phyloP scores from a whole-genome alignment of 2,329 filamentous ascomycete genomes.

The Exophiala phaeomuriformis region DNA sequence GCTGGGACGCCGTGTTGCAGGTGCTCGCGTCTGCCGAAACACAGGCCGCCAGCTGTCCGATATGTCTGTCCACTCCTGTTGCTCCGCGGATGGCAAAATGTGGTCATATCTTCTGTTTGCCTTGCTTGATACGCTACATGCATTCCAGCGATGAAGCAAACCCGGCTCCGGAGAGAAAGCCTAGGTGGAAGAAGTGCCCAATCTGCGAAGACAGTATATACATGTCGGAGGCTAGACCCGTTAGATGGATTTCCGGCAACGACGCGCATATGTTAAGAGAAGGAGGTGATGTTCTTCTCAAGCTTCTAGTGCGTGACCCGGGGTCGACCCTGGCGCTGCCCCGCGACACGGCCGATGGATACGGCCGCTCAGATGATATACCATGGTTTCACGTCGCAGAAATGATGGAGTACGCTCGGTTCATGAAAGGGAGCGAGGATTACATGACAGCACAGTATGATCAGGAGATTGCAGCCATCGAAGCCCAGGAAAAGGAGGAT shows the following conservation, averaged over 20 bases:
- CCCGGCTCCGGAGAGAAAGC: conserved; percentile 56
- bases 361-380: conserved; percentile 65
- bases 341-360: conserved; percentile 66
- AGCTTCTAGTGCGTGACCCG: conserved; percentile 72
- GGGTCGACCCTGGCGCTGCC: conserved; percentile 82
- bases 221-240: conserved; percentile 78
- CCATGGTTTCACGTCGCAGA: conserved; percentile 95
- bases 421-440: conserved; percentile 86
- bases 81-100: conserved; percentile 95
- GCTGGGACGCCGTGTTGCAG: conserved; percentile 87
- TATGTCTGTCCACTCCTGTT: conserved; percentile 85
- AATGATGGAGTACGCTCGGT: conserved; percentile 85
- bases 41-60: conserved; percentile 82
- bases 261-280: conserved; percentile 72
- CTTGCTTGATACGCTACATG: conserved; percentile 93
- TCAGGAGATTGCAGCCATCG: conserved; percentile 66
- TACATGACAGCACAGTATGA: conserved; percentile 82
- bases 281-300: conserved; percentile 81
- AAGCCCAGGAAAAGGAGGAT: conserved; percentile 75
- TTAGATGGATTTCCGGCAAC: conserved; percentile 84
- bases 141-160: conserved; percentile 68
- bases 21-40: conserved; percentile 85
- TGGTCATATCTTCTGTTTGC: conserved; percentile 92
- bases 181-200: conserved; percentile 88
- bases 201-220: conserved; percentile 94